phyloP scores from a whole-genome alignment of 1,284 basidiomycete species.

The Ustilago shanxiensis region DNA sequence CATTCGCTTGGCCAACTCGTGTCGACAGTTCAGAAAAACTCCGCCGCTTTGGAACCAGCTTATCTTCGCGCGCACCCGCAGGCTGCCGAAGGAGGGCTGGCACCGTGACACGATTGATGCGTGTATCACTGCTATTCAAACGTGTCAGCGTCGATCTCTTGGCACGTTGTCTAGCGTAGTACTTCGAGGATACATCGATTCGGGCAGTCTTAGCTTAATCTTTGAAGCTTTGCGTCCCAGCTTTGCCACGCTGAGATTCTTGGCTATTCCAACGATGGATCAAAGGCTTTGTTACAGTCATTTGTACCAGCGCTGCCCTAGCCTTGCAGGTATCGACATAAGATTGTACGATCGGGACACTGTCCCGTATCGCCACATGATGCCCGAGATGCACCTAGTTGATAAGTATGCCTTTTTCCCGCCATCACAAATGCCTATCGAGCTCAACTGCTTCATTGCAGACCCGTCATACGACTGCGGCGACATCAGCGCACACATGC shows the following conservation, averaged over 20 bases:
- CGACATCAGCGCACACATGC: conserved; percentile 5
- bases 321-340: conserved; percentile 2
- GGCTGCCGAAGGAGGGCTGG: background rate
- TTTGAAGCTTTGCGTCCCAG: conserved; percentile 6
- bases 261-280: conserved; percentile 10
- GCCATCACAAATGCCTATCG: background rate
- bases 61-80: background rate
- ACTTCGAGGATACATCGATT: background rate
- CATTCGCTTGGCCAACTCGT: conserved; percentile 5
- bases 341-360: background rate
- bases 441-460: conserved; percentile 2
- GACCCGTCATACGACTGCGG: conserved; percentile 5
- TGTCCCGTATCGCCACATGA: background rate
- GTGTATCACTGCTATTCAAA: conserved; percentile 12
- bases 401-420: background rate
- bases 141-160: conserved; percentile 8
- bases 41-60: conserved; percentile 10
- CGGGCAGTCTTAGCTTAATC: background rate
- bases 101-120: conserved; percentile 14
- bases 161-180: background rate
- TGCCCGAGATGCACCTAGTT: background rate
- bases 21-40: background rate
- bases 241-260: background rate
- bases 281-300: conserved; percentile 9
- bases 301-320: conserved; percentile 8